Evolutionary conservation across 2,329 filamentous ascomycete genomes (phyloP), one percentile per base, ranked within the genome.

Genomic region (Penicillium sclerotiorum): DNA sequence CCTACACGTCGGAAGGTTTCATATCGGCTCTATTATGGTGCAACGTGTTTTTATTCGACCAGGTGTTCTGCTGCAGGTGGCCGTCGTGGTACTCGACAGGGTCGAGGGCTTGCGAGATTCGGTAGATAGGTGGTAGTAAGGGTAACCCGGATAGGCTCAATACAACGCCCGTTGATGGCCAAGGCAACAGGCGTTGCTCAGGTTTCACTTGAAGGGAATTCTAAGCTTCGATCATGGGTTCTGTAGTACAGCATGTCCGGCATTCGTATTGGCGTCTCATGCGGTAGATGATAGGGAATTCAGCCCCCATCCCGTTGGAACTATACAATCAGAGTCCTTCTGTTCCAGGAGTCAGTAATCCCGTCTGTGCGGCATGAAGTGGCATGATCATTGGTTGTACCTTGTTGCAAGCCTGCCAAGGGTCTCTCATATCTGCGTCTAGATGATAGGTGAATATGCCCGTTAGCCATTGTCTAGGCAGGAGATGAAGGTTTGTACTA

Each of bases 21-120:
- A 36, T n/a, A 17, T 25, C 22, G 20, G 23, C 22, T 30, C 17
- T n/a, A 45, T 21, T 13, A 5, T 23, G 21, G 45, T 47, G 28
- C 36, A 21, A 47, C 45, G 18, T 36, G 27, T 42, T 48, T 48
- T 21, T 17, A 28, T 32, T 18, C 18, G 11, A 17, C 38, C 38
- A 48, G 38, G 22, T 48, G 40, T 13, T 12, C 6, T n/a, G 7
- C 45, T 48, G 45, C 30, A 18, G 38, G n/a, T 42, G 9, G 12
- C 45, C 45, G 45, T 18, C 17, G 21, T 22, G 20, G 21, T 33
- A 47, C 33, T 47, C 25, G 36, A 46, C 11, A 23, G 28, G 9
- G 13, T 13, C 27, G 23, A 22, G n/a, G 7, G 15, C 30, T 33
- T 11, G 5, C 28, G 5, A 13, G 11, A 32, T 32, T 32, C 11